These are phyloP conservation scores for Leishmania amazonensis DNA, from an alignment of 208 protist species.

Conservation along the genomic window DNA sequence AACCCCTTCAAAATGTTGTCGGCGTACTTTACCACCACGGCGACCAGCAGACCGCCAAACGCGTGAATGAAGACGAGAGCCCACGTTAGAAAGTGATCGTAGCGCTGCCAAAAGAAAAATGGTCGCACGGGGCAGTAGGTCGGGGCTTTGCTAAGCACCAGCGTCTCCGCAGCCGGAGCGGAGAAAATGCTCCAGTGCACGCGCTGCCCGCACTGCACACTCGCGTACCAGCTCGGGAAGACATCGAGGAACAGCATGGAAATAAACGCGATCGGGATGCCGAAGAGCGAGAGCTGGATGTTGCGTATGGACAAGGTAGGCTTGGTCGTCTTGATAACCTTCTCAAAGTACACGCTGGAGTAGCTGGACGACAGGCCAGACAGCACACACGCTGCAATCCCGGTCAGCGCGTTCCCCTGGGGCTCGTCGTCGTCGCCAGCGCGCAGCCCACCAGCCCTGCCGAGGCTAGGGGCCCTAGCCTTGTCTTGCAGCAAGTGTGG, in stretches of 20 bases:
- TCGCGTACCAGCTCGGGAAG: slow-evolving; percentile 37
- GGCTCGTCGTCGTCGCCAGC: slow-evolving; percentile 10
- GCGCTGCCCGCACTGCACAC: slow-evolving; percentile 21
- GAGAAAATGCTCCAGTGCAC: slow-evolving; percentile 45
- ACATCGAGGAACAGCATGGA: slow-evolving; percentile 74
- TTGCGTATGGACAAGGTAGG: slow-evolving; percentile 77
- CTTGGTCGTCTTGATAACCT: slow-evolving; percentile 72
- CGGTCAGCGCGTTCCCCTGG: slow-evolving; percentile 36
- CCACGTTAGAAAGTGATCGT: slow-evolving; percentile 58
- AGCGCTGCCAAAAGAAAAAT: slow-evolving; percentile 74
- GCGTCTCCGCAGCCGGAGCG: not conserved
- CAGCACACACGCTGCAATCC: slow-evolving; percentile 56
- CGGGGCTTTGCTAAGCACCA: not conserved
- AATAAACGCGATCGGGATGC: slow-evolving; percentile 58
- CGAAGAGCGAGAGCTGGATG: slow-evolving; percentile 83
- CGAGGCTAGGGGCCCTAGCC: not conserved
- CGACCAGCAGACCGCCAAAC: slow-evolving; percentile 78
- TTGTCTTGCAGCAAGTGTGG: not conserved
- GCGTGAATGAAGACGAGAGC: slow-evolving; percentile 74
- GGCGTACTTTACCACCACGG: slow-evolving; percentile 82
- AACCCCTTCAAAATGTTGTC: slow-evolving; percentile 91
- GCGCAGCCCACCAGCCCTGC: slow-evolving; percentile 1
- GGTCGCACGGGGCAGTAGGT: slow-evolving; percentile 31
- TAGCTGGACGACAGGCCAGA: slow-evolving; percentile 78
- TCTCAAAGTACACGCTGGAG: slow-evolving; percentile 87